Conservation (phyloP, 768 basidiomycete species). For the Antrodiella citrinella region DNA sequence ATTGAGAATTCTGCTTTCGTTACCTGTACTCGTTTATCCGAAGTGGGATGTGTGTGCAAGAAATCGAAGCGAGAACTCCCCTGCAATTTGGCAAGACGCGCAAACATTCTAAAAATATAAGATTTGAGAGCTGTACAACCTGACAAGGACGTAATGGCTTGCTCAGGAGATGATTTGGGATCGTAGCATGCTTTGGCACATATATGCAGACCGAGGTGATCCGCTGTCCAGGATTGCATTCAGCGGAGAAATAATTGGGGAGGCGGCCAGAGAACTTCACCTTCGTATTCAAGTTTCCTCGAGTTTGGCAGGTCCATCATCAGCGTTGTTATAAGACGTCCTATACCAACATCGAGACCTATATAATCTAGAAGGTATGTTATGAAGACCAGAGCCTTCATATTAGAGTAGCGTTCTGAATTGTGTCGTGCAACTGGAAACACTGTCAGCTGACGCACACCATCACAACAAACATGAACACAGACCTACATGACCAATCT, state of each 20-base stretch:
- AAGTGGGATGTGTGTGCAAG: slow-evolving; percentile 75
- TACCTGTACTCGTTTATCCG: slow-evolving; percentile 65
- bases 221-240: slow-evolving; percentile 42
- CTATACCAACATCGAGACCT: slow-evolving; percentile 50
- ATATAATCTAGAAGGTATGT: slow-evolving; percentile 31
- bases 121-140: too few species aligned
- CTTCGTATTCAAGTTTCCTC: slow-evolving; percentile 74
- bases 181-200: slow-evolving; percentile 84
- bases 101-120: slow-evolving; percentile 53
- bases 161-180: slow-evolving; percentile 71
- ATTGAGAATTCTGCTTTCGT: neutral
- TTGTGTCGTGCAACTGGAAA: slow-evolving; percentile 47
- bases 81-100: slow-evolving; percentile 55
- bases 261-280: slow-evolving; percentile 24
- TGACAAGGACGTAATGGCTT: slow-evolving; percentile 22
- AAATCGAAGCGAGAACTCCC: slow-evolving; percentile 39
- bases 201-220: slow-evolving; percentile 75
- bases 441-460: slow-evolving; percentile 8
- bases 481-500: slow-evolving; percentile 73
- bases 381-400: slow-evolving; percentile 33
- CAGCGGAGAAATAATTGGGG: neutral
- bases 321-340: slow-evolving; percentile 37
- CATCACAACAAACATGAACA: neutral
- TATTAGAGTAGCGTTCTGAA: slow-evolving; percentile 37
- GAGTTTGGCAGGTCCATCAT: slow-evolving; percentile 77